Evolutionary conservation across 768 basidiomycete species (phyloP).

Genomic region (Russula ochroleuca): DNA sequence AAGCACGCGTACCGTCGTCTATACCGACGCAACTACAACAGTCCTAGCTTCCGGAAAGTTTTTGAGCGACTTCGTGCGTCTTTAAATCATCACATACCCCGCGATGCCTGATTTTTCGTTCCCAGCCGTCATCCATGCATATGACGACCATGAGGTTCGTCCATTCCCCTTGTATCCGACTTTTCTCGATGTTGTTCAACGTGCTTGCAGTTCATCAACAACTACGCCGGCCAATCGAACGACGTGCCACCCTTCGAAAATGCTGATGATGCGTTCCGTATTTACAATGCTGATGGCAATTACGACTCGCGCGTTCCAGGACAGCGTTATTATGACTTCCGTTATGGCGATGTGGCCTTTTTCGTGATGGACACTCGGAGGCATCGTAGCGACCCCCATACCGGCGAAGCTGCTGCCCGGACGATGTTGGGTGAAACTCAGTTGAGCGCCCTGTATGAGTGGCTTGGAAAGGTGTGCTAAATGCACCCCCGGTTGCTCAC

Average conservation of each 20-base stretch:
- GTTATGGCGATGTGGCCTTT: slow-evolving; percentile 64
- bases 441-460: slow-evolving; percentile 54
- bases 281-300: slow-evolving; percentile 63
- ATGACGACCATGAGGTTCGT: slow-evolving; percentile 66
- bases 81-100: neutral
- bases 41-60: slow-evolving; percentile 58
- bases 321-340: slow-evolving; percentile 56
- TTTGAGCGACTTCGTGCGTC: slow-evolving; percentile 66
- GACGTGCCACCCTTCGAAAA: slow-evolving; percentile 54
- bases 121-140: slow-evolving; percentile 61
- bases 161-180: neutral
- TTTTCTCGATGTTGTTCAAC: slow-evolving; percentile 5
- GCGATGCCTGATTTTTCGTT: slow-evolving; percentile 2
- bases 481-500: neutral
- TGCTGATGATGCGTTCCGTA: slow-evolving; percentile 53
- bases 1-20: slow-evolving; percentile 57
- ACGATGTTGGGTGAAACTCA: slow-evolving; percentile 73
- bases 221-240: slow-evolving; percentile 56
- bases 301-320: slow-evolving; percentile 47
- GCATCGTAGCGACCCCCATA: slow-evolving; percentile 46
- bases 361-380: slow-evolving; percentile 75
- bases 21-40: slow-evolving; percentile 64
- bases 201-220: slow-evolving; percentile 52
- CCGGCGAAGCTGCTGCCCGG: slow-evolving; percentile 38
- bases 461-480: slow-evolving; percentile 50